phyloP scores from a whole-genome alignment of 345 rosid genomes.

The Camelina laxa region DNA sequence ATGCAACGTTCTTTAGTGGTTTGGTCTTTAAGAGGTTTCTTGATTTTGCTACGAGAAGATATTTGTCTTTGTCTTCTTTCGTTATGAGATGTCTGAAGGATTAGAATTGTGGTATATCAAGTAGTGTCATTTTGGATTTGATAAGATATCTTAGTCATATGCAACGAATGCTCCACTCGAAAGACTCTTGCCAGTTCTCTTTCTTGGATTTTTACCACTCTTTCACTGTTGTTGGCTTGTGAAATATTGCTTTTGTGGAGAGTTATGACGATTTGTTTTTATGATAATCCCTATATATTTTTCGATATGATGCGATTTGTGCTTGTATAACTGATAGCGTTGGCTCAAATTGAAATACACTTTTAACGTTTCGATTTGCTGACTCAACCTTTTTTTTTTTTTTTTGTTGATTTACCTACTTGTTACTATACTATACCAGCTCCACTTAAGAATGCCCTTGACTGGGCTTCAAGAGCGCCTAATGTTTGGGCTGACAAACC shows the following conservation, averaged over 20 bases:
- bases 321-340: too few species aligned
- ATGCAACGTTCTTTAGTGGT: neutral
- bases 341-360: too few species aligned
- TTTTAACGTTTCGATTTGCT: neutral
- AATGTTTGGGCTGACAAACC: slow-evolving; percentile 84
- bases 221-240: too few species aligned
- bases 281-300: too few species aligned
- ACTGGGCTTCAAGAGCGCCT: slow-evolving; percentile 84
- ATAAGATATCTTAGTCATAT: neutral
- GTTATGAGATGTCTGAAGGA: too few species aligned
- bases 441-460: slow-evolving; percentile 83
- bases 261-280: too few species aligned
- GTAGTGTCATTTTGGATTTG: too few species aligned
- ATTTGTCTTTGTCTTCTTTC: too few species aligned
- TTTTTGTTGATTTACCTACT: neutral
- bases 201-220: neutral
- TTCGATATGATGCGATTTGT: too few species aligned
- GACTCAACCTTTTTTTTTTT: neutral
- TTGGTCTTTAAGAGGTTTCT: neutral
- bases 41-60: neutral
- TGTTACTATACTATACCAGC: slow-evolving; percentile 42
- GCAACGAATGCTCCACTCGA: neutral
- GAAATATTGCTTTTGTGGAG: too few species aligned
- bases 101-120: too few species aligned
- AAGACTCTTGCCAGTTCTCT: neutral